Percentiles rank a stretch among this genome's conserved stretches.
Evolutionary conservation across 306 rosid species (phyloP).

Genomic region (Fragaria iinumae): DNA sequence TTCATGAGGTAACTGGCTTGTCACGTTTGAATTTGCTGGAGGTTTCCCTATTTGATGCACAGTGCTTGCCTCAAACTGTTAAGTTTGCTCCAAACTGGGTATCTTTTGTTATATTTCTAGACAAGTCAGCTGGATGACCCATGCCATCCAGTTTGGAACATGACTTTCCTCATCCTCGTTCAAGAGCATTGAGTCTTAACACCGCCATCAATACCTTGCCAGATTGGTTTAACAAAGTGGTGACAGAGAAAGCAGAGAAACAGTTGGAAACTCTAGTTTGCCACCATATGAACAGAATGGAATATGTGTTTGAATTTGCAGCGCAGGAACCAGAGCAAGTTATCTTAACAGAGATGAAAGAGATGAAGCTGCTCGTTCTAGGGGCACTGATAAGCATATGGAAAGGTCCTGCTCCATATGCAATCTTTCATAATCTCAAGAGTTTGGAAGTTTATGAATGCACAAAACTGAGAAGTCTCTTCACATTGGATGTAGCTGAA

Average conservation of each 20-base stretch:
- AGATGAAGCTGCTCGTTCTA: neutral
- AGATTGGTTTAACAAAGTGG: neutral
- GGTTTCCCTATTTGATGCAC: neutral
- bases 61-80: neutral
- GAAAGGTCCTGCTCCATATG: fast-evolving
- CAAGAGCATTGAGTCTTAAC: neutral
- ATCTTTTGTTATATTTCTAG: neutral
- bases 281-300: neutral
- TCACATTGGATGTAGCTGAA: neutral
- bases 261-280: neutral
- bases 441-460: neutral
- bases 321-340: neutral
- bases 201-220: neutral
- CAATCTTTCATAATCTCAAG: neutral
- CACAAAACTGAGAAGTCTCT: neutral
- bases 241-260: neutral
- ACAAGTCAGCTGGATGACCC: neutral
- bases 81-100: neutral
- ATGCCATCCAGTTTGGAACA: neutral
- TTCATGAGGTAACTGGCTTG: neutral
- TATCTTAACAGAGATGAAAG: neutral
- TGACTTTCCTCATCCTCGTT: neutral
- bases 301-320: neutral
- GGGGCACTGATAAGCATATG: neutral
- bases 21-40: too few relatives aligned